phyloP scores from a whole-genome alignment of 345 rosid species.

The Erucastrum elatum region DNA sequence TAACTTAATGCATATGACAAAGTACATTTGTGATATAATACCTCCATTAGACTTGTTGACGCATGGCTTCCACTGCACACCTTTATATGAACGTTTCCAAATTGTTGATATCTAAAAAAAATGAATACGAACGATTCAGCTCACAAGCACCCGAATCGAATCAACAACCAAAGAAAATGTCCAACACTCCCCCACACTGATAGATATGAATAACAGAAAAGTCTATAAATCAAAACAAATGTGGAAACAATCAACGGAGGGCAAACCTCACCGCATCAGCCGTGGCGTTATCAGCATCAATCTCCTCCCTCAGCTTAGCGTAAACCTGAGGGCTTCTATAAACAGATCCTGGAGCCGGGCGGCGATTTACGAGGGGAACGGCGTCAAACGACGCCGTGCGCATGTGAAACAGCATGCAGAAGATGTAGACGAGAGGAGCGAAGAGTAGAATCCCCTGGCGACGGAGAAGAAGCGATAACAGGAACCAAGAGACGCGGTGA shows the following conservation, averaged over 20 bases:
- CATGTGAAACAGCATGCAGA: conserved; percentile 87
- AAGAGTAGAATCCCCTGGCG: conserved; percentile 84
- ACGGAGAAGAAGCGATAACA: conserved; percentile 80
- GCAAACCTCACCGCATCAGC: conserved; percentile 76
- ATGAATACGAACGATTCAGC: not conserved
- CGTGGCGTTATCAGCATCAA: conserved; percentile 82
- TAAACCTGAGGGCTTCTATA: conserved; percentile 89
- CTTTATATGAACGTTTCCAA: conserved; percentile 81
- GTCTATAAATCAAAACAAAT: not conserved
- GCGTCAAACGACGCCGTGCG: conserved; percentile 73
- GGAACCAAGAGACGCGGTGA: conserved; percentile 74
- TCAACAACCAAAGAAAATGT: not conserved
- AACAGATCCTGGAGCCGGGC: conserved; percentile 81
- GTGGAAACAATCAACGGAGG: not conserved
- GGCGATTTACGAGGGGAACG: conserved; percentile 53
- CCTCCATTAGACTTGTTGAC: conserved; percentile 70
- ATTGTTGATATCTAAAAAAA: conserved; percentile 59
- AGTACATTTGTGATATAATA: conserved; percentile 31
- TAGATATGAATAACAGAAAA: not conserved
- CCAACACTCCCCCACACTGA: not conserved
- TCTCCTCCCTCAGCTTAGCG: conserved; percentile 65
- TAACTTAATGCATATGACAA: conserved; percentile 12
- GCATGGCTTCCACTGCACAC: conserved; percentile 83
- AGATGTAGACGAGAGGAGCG: conserved; percentile 87
- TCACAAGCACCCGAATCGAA: not conserved